Evolutionary conservation across 768 basidiomycete genomes (phyloP).

Genomic region (Cyclocybe aegerita): DNA sequence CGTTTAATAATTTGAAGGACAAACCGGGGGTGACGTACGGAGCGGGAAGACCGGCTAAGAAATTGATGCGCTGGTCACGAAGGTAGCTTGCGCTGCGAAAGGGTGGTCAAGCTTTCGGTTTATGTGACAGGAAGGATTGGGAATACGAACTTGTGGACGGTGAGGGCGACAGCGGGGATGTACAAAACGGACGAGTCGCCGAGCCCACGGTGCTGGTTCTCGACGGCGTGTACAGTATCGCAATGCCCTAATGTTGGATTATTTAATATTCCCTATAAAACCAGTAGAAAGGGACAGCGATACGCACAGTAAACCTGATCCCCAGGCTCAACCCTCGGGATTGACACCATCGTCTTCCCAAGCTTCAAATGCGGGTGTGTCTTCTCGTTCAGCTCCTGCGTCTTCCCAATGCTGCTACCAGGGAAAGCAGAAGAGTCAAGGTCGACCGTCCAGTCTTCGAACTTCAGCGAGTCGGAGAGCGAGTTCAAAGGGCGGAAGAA

Average conservation of each 20-base stretch:
- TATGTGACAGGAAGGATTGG: not conserved
- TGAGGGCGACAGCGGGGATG: constrained; percentile 54
- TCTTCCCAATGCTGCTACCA: constrained; percentile 50
- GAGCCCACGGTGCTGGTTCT: constrained; percentile 42
- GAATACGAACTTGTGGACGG: constrained; percentile 41
- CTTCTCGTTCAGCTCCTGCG: constrained; percentile 51
- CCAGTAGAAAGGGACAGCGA: not conserved
- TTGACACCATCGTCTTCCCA: constrained; percentile 52
- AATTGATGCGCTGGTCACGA: constrained; percentile 47
- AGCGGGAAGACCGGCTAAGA: constrained; percentile 45
- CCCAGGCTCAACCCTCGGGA: constrained; percentile 60
- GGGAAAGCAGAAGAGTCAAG: constrained; percentile 51
- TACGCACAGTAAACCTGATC: constrained; percentile 60
- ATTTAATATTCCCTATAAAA: not conserved
- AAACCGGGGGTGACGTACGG: constrained; percentile 34
- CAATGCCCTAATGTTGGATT: constrained; percentile 58
- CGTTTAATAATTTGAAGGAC: not conserved
- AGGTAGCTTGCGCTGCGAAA: constrained; percentile 44
- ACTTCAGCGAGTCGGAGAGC: constrained; percentile 28
- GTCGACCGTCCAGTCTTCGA: constrained; percentile 57
- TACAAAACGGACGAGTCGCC: constrained; percentile 57
- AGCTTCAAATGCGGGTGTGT: constrained; percentile 68
- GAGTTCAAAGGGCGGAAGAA: constrained; percentile 50
- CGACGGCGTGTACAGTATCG: constrained; percentile 57
- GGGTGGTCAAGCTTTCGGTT: not conserved